Evolutionary conservation across 345 rosid genomes (phyloP), one percentile per base, ranked within the genome.

Genomic region (Trapa incisa): DNA sequence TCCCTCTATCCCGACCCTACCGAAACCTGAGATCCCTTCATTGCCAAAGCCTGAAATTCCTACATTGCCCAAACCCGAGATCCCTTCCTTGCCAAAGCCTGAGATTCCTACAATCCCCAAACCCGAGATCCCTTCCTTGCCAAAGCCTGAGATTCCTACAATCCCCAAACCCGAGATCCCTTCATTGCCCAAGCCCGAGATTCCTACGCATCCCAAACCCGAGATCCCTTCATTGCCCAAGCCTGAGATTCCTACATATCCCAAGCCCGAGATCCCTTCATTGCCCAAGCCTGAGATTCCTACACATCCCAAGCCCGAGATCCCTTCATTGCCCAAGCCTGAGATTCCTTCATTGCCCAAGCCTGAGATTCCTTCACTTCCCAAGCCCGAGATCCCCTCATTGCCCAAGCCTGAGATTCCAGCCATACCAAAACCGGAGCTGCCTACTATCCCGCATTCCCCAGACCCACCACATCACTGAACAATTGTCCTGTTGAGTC

Each of bases 281-380:
- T 9, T 70, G 33, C 68, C 73, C 29, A 65, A 71, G 56, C 68
- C 73, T 0, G 68, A 64, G 42, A 11, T 64, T 7, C 70, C 70
- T 6, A 36, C 58, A 7, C 5, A 52, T 3, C 64, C 22, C 5
- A 64, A 64, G 15, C 73, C 68, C 17, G 54, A 70, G 35, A 5
- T 41, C 14, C 53, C 73, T n/a, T 36, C 1, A 38, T 5, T 70
- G 2, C 67, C 72, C 0, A 64, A 39, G 29, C 68, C 39, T 13
- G 38, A 65, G 43, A 15, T 71, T 41, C 68, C 73, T 4, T 12
- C 65, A 50, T 14, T 70, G 38, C 63, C 53, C 4, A 43, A 70
- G 37, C 47, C 66, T 13, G 65, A 62, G 14, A 50, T 71, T 29
- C 68, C 73, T 10, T 48, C 64, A 13, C 1, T 54, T 9, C 60